Base-by-base conservation (phyloP, 2,329 filamentous ascomycete genomes). In the Atkinsonella texensis region DNA sequence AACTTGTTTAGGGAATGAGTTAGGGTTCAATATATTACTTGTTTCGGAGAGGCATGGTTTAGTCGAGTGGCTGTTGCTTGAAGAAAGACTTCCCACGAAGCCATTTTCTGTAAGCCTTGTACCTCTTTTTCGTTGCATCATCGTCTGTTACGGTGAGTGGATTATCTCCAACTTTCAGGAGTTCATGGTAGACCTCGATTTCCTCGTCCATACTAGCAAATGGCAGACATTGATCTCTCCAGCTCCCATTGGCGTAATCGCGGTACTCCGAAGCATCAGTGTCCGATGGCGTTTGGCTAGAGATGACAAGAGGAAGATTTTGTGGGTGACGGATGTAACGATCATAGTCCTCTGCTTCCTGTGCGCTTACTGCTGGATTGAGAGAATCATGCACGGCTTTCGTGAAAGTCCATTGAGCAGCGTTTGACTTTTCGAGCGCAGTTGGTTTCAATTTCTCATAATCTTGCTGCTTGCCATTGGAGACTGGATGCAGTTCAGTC, bases 31-130 rank as follows among this genome's bases (percentile, higher is more conserved):
- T 15, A 12, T n/a, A 28, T 23, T 11, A 47, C 17, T 35, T 39
- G 10, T 42, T 20, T 17, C 35, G 20, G 23, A 6, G 17, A 18
- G 10, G 23, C 13, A 23, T 9, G 12, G 28, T 53, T 69, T 70
- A 79, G 56, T 79, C 77, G 49, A 80, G 74, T 45, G 84, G 81
- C 66, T 84, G 81, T 74, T 96, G 90, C 70, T 97, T 97, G 67
- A 97, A 97, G 61, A 97, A 77, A 61, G 89, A 95, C 73, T 96
- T 97, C 17, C 91, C 91, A 55, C 83, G 79, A 63, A 98, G 74
- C 91, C 93, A 98, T 69, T 96, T 94, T 61, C 84, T 74, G 69
- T 98, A 98, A 10, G 90, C 87, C 70, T 95, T 97, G 68, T 98
- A 98, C 59, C 93, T 76, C 76, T 97, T 96, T 77, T 95, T 97